Base-by-base conservation (phyloP, 345 rosid genomes). In the Turnera subulata region DNA sequence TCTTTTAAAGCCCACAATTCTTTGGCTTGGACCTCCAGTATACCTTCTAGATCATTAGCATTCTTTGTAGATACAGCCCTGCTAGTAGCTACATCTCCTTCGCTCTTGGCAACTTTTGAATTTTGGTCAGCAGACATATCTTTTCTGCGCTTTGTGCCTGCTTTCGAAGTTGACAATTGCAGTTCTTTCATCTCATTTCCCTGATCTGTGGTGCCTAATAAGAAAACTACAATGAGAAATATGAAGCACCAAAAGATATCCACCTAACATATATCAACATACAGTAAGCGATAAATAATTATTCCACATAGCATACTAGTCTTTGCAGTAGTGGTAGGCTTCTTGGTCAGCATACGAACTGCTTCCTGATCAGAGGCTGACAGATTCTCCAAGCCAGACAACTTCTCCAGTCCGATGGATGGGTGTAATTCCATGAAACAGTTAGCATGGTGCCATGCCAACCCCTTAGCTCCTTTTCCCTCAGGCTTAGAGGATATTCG, bases 1-100 rank as follows among this genome's bases (percentile, higher is more conserved):
- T 93, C 97, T 79, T 89, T 93, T 64, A 93, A 66, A 37, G 79
- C 77, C 99, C 99, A 93, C 66, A 93, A 50, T 62, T 75, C 90
- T 75, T 83, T 89, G 57, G 74, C 72, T 71, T 93, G 97, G 21
- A 80, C 80, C 80, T 93, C 95, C 67, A 82, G 67, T 64, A 74
- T 80, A 42, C 56, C 72, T 63, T 87, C 84, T 68, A 65, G 55
- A 42, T 81, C 64, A 51, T 24, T 50, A 42, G 51, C 13, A 55
- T 43, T 65, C 55, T 49, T 62, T 50, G 46, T 29, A 43, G 67
- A 68, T 65, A 65, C 70, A 48, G 65, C 58, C 65, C 73, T 59
- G 46, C 71, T 61, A 63, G 64, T 63, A 18, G 82, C 68, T 46
- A 59, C 69, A 62, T 71, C 84, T 54, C 74, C 78, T 64, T 74